These are phyloP conservation scores for Mortierella sp. DNA, from an alignment of 371 early-diverging fungal genomes.

Conservation along the genomic window DNA sequence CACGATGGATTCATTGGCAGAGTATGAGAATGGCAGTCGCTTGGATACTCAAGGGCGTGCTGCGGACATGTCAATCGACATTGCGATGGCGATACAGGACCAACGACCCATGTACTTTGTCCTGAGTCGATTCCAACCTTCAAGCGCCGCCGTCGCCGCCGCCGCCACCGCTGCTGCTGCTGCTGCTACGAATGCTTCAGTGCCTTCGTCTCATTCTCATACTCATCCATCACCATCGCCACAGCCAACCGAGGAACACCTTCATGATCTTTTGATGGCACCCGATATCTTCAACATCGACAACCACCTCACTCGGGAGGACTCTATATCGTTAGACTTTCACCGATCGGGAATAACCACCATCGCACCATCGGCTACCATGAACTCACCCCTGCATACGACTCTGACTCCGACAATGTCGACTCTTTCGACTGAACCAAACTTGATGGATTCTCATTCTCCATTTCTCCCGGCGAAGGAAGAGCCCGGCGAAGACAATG, in stretches of 20 bases:
- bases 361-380: not conserved
- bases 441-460: not conserved
- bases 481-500: not conserved
- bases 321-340: not conserved
- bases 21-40: not conserved
- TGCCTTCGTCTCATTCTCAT: no score
- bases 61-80: not conserved
- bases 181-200: no score
- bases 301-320: not conserved
- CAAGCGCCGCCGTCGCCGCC: not conserved
- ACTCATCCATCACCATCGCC: no score
- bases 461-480: not conserved
- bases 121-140: not conserved
- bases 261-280: not conserved
- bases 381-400: conserved; percentile 7
- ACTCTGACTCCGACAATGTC: not conserved
- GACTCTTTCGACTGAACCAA: not conserved
- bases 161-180: not conserved
- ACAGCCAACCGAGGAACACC: conserved; percentile 7
- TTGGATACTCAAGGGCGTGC: not conserved
- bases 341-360: not conserved
- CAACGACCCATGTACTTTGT: conserved; percentile 9
- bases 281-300: conserved; percentile 1
- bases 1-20: not conserved
- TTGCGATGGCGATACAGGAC: conserved; percentile 6